A percentile compares a stretch with the other conserved stretches of the same genome.
phyloP scores from a whole-genome alignment of 345 rosid species.

The Heritiera littoralis region DNA sequence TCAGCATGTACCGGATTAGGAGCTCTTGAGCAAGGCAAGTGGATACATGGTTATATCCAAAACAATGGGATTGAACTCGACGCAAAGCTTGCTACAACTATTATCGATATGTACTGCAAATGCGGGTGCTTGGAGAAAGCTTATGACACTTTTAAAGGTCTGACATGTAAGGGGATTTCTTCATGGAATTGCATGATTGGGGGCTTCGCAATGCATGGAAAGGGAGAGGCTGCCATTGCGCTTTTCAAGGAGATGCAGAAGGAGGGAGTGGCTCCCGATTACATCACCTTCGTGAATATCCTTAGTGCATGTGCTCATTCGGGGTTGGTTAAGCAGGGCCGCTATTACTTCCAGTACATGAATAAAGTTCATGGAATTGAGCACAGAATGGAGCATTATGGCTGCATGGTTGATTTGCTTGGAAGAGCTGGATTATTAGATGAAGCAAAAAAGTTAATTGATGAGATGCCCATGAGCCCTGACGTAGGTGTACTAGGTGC shows the following conservation, averaged over 20 bases:
- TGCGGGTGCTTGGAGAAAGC: constrained; percentile 52
- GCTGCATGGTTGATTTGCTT: constrained; percentile 51
- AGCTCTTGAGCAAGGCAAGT: constrained; percentile 44
- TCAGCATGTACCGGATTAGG: constrained; percentile 46
- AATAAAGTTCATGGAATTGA: constrained; percentile 30
- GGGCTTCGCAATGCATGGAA: constrained; percentile 45
- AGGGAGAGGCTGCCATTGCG: constrained; percentile 39
- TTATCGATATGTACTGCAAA: constrained; percentile 55
- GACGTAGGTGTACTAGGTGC: constrained; percentile 43
- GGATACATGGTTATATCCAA: constrained; percentile 38
- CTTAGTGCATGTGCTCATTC: constrained; percentile 50
- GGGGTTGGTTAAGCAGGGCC: constrained; percentile 42
- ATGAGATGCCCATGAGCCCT: constrained; percentile 40
- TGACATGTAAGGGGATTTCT: constrained; percentile 33
- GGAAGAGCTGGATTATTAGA: constrained; percentile 46
- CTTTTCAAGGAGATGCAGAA: constrained; percentile 42
- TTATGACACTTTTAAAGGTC: constrained; percentile 32
- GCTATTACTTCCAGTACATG: constrained; percentile 36
- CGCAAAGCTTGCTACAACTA: constrained; percentile 42
- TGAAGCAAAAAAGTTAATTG: constrained; percentile 38
- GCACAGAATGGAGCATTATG: constrained; percentile 36
- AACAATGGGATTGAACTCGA: constrained; percentile 35
- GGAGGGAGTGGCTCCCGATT: constrained; percentile 33
- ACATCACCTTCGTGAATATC: constrained; percentile 42
- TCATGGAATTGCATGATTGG: constrained; percentile 52